phyloP scores from a whole-genome alignment of 1,284 basidiomycete species.

The Leccinum fuscescens region DNA sequence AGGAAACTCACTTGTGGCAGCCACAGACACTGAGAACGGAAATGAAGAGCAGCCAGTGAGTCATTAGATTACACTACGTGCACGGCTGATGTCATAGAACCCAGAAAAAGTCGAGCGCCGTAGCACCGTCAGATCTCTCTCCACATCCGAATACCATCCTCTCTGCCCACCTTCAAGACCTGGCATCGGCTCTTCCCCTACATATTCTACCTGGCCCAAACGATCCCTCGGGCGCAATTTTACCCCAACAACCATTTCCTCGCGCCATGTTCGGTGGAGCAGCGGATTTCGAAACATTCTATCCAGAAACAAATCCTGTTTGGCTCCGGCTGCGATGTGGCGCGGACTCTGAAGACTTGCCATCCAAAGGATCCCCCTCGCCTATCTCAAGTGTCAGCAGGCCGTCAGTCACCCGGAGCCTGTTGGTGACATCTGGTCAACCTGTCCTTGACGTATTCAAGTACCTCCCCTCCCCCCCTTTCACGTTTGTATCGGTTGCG shows the following conservation, averaged over 20 bases:
- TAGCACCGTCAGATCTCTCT: conserved; percentile 61
- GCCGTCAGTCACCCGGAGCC: conserved; percentile 42
- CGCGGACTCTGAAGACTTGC: conserved; percentile 19
- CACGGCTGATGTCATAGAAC: conserved; percentile 7
- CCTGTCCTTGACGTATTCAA: conserved; percentile 94
- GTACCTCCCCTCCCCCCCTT: conserved; percentile 72
- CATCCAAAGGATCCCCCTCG: conserved; percentile 9
- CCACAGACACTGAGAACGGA: conserved; percentile 34
- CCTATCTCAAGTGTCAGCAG: conserved; percentile 16
- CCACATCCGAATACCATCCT: conserved; percentile 74
- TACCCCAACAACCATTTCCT: conserved; percentile 94
- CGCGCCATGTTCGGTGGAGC: conserved; percentile 85
- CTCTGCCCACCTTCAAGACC: conserved; percentile 71
- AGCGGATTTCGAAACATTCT: conserved; percentile 62
- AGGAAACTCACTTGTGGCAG: conserved; percentile 77
- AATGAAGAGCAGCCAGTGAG: conserved; percentile 48
- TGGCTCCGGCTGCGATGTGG: conserved; percentile 65
- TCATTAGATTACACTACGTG: conserved; percentile 11
- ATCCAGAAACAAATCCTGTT: conserved; percentile 86
- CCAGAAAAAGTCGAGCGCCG: conserved; percentile 58
- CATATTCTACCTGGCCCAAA: conserved; percentile 83
- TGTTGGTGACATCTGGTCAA: conserved; percentile 89
- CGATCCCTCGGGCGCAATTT: conserved; percentile 85
- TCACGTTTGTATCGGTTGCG: conserved; percentile 72
- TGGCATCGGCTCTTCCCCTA: conserved; percentile 69